phyloP scores from a whole-genome alignment of 2,329 filamentous ascomycete genomes.

The Teratosphaeria destructans region DNA sequence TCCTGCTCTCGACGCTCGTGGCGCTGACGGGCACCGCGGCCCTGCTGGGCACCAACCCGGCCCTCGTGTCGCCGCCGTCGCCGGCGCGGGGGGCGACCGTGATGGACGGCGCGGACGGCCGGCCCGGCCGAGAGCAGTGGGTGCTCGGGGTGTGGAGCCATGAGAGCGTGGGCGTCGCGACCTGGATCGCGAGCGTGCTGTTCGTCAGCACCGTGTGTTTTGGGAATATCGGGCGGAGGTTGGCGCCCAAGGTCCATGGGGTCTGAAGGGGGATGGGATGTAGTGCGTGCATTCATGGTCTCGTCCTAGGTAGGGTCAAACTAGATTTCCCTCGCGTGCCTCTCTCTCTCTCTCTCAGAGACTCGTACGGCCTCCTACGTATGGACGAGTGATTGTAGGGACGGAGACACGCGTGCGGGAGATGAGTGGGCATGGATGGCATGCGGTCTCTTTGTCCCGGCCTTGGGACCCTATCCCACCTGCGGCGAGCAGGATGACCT shows the following conservation, averaged over 20 bases:
- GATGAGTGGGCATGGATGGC: too few relatives aligned
- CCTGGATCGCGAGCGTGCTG: conserved; percentile 86
- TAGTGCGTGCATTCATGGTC: neutral
- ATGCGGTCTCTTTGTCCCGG: too few relatives aligned
- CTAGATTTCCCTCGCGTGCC: too few relatives aligned
- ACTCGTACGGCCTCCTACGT: too few relatives aligned
- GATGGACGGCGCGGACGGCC: conserved; percentile 11
- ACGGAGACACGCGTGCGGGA: too few relatives aligned
- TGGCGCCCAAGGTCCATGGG: conserved; percentile 39
- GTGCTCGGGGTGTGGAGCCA: conserved; percentile 45
- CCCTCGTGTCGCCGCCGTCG: conserved; percentile 62
- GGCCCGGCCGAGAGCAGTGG: conserved; percentile 11
- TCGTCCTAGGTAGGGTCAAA: neutral
- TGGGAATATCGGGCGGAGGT: conserved; percentile 79
- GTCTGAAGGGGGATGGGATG: neutral
- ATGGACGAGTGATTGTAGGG: too few relatives aligned
- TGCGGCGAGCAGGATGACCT: too few relatives aligned
- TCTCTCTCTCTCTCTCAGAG: too few relatives aligned
- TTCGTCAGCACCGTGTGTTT: conserved; percentile 95
- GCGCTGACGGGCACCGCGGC: conserved; percentile 64
- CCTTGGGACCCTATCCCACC: too few relatives aligned
- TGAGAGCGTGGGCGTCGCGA: conserved; percentile 59
- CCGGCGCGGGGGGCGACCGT: conserved; percentile 14
- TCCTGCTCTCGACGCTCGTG: conserved; percentile 66
- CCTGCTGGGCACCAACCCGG: conserved; percentile 64